A percentile compares a stretch with the other conserved stretches of the same genome.
phyloP scores from a whole-genome alignment of 2,329 filamentous ascomycete genomes.

The Dactylellina leptospora region DNA sequence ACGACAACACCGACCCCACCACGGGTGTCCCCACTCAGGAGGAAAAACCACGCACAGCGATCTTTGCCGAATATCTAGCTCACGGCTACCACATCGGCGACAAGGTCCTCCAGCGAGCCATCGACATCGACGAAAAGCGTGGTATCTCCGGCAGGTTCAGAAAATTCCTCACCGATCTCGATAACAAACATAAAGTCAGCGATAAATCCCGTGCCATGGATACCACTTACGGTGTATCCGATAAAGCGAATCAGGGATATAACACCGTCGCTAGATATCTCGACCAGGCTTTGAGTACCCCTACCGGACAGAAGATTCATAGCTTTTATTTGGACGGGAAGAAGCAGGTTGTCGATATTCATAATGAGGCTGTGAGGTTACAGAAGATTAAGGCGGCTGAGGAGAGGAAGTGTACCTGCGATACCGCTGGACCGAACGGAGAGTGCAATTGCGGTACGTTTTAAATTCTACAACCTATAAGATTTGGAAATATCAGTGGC shows the following conservation, averaged over 20 bases:
- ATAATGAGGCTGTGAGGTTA: constrained; percentile 85
- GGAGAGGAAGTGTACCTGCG: constrained; percentile 33
- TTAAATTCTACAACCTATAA: background rate
- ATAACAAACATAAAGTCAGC: constrained; percentile 84
- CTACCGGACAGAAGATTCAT: constrained; percentile 86
- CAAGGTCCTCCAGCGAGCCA: constrained; percentile 61
- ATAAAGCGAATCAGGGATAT: constrained; percentile 67
- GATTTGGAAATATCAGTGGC: background rate
- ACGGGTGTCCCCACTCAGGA: constrained; percentile 80
- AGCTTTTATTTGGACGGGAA: constrained; percentile 85
- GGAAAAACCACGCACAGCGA: constrained; percentile 93
- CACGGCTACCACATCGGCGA: constrained; percentile 88
- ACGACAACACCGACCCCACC: constrained; percentile 65
- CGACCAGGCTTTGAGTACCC: constrained; percentile 86
- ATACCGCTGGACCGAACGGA: constrained; percentile 22
- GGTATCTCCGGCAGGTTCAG: constrained; percentile 84
- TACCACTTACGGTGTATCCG: constrained; percentile 80
- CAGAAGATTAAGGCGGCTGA: constrained; percentile 69
- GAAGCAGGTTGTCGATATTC: constrained; percentile 93
- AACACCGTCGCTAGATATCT: constrained; percentile 80
- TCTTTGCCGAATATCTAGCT: constrained; percentile 94
- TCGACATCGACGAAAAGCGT: constrained; percentile 89
- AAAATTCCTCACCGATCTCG: constrained; percentile 69
- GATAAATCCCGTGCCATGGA: constrained; percentile 87
- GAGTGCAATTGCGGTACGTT: constrained; percentile 36